phyloP scores from a whole-genome alignment of 352 stramenopile genomes.

The Phytophthora nicotianae region DNA sequence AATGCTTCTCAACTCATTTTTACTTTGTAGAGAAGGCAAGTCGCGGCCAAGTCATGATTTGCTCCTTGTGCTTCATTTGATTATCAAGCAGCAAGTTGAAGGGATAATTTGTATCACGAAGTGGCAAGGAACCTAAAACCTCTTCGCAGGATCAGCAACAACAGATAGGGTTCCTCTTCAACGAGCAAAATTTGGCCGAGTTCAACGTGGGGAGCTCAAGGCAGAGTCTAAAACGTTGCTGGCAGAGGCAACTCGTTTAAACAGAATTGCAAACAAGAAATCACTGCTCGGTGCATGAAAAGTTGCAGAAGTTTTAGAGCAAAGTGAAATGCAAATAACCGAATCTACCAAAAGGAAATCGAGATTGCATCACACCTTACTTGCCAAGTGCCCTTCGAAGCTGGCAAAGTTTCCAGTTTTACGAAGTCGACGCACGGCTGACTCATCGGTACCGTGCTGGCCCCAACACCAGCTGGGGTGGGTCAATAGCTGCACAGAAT shows the following conservation, averaged over 20 bases:
- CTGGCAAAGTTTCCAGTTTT: too few relatives aligned
- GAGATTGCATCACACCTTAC: too few relatives aligned
- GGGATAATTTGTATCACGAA: too few relatives aligned
- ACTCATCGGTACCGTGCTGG: slow-evolving; percentile 9
- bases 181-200: neutral
- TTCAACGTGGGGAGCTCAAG: slow-evolving; percentile 1
- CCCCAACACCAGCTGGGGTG: slow-evolving; percentile 7
- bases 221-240: neutral
- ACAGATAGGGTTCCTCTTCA: slow-evolving; percentile 2
- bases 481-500: slow-evolving; percentile 1
- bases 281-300: too few relatives aligned
- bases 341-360: too few relatives aligned
- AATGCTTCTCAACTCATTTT: slow-evolving; percentile 2
- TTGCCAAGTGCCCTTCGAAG: neutral
- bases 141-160: neutral
- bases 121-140: slow-evolving; percentile 1
- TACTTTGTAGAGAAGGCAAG: too few relatives aligned
- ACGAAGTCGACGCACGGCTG: too few relatives aligned
- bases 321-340: neutral
- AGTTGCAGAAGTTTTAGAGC: too few relatives aligned
- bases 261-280: neutral
- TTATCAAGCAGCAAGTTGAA: too few relatives aligned
- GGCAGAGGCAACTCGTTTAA: neutral
- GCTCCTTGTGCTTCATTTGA: too few relatives aligned
- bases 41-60: too few relatives aligned